Percentiles rank a stretch among this genome's conserved stretches.
These are phyloP conservation scores for Thalassiosira ordinaria DNA, from an alignment of 352 stramenopile genomes.

Conservation along the genomic window DNA sequence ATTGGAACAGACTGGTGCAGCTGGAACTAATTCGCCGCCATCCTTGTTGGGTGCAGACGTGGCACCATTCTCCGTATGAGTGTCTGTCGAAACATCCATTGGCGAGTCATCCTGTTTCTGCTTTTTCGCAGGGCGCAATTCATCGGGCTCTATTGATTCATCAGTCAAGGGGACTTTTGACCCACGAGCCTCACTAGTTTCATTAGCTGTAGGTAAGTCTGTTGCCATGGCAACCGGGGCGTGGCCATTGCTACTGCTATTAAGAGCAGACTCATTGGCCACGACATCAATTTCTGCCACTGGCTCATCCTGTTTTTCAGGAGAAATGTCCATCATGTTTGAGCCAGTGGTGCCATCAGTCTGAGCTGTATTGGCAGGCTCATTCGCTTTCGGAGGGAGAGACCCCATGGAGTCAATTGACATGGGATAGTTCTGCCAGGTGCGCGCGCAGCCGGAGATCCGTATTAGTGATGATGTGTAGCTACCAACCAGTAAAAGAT, in stretches of 20 bases:
- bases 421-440: too few species aligned
- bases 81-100: conserved; percentile 11
- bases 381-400: conserved; percentile 5
- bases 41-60: conserved; percentile 9
- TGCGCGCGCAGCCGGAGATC: too few species aligned
- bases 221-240: neutral
- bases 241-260: neutral
- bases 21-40: conserved; percentile 4
- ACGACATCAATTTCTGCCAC: neutral
- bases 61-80: neutral
- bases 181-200: neutral
- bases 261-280: neutral
- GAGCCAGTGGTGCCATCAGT: neutral
- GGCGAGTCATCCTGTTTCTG: conserved; percentile 35
- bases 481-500: too few species aligned
- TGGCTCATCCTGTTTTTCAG: conserved; percentile 20
- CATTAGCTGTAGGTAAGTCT: conserved; percentile 17
- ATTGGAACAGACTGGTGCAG: neutral
- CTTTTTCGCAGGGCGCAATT: conserved; percentile 39
- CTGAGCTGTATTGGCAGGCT: conserved; percentile 11
- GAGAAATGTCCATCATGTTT: conserved; percentile 33
- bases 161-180: conserved; percentile 25
- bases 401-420: conserved; percentile 37
- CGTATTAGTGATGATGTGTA: too few species aligned
- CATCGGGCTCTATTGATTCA: conserved; percentile 34